Evolutionary conservation across 306 rosid genomes (phyloP).

Genomic region (Rubus idaeus): DNA sequence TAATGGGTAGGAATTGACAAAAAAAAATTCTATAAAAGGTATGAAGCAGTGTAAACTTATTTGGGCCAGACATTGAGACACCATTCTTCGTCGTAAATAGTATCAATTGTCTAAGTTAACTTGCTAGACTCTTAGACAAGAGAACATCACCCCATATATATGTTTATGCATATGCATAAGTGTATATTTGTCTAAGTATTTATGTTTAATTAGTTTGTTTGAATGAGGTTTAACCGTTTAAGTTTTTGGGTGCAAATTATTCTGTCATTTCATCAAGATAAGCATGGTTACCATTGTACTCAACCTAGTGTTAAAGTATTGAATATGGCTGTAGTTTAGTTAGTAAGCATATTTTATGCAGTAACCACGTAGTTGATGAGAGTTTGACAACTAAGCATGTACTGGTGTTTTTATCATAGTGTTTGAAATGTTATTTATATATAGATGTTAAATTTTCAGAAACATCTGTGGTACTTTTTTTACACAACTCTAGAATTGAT

Average conservation of each 20-base stretch:
- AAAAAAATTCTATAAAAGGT: too few relatives aligned
- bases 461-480: neutral
- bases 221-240: neutral
- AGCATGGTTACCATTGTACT: neutral
- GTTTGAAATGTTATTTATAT: neutral
- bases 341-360: neutral
- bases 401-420: neutral
- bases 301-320: neutral
- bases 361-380: neutral
- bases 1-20: too few relatives aligned
- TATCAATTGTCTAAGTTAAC: neutral
- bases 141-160: too few relatives aligned
- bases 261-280: neutral
- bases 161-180: neutral
- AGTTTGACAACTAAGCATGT: neutral
- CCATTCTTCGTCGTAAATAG: neutral
- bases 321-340: neutral
- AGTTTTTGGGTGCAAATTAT: neutral
- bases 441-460: neutral
- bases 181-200: neutral
- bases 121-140: too few relatives aligned
- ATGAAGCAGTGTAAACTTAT: neutral
- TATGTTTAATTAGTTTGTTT: neutral
- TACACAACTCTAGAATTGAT: neutral
- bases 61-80: too few relatives aligned